phyloP scores from a whole-genome alignment of 1,139 yeast genomes.

The Meyerozyma guilliermondii region DNA sequence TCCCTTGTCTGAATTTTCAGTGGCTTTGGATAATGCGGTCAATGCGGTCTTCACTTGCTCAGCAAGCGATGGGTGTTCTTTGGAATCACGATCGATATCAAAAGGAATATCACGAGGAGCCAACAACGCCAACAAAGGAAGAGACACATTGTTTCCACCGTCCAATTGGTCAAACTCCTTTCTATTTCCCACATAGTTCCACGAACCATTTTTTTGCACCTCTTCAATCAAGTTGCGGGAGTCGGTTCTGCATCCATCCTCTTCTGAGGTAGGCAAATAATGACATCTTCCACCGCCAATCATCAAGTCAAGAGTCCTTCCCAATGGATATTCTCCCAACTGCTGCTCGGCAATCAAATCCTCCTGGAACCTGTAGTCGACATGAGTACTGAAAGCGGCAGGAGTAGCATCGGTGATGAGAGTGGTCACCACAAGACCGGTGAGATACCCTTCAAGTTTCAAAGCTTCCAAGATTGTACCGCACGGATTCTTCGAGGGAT shows the following conservation, averaged over 20 bases:
- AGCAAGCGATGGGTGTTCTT: slow-evolving; percentile 19
- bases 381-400: slow-evolving; percentile 23
- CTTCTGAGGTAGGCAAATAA: slow-evolving; percentile 14
- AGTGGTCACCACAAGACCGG: slow-evolving; percentile 25
- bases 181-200: slow-evolving; percentile 22
- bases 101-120: slow-evolving; percentile 23
- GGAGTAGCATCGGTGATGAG: slow-evolving; percentile 23
- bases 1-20: slow-evolving; percentile 19
- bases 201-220: slow-evolving; percentile 13
- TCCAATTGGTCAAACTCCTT: slow-evolving; percentile 15
- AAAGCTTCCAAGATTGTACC: slow-evolving; percentile 25
- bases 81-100: slow-evolving; percentile 20
- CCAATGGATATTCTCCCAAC: slow-evolving; percentile 21
- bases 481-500: slow-evolving; percentile 17
- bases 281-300: slow-evolving; percentile 26
- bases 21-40: slow-evolving; percentile 20
- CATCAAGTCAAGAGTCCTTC: slow-evolving; percentile 22
- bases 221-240: slow-evolving; percentile 19
- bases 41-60: slow-evolving; percentile 22
- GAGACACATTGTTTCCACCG: slow-evolving; percentile 16
- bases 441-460: slow-evolving; percentile 20
- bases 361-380: slow-evolving; percentile 21
- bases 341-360: slow-evolving; percentile 25
- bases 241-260: slow-evolving; percentile 21
- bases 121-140: slow-evolving; percentile 23